Evolutionary conservation across 495 filamentous ascomycete genomes (phyloP).

Genomic region (Penicillium riverlandense): DNA sequence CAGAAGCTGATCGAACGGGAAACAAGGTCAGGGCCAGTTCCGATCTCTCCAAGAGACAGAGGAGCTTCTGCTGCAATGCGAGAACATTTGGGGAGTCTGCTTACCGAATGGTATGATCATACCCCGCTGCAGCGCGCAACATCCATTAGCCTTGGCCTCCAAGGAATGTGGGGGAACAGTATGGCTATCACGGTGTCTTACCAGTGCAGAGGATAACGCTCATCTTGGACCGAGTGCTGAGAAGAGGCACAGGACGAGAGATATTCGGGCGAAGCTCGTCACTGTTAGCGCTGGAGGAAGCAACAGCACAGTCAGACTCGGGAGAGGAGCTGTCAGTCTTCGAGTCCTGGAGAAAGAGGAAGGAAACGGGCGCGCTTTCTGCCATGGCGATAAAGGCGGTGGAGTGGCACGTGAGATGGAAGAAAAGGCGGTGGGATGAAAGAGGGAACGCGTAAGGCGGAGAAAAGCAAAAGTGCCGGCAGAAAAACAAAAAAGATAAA

Average conservation of each 20-base stretch:
- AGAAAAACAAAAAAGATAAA: conserved; percentile 1
- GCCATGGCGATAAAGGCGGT: not conserved
- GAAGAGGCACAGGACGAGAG: not conserved
- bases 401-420: not conserved
- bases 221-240: conserved; percentile 41
- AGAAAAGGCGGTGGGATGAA: not conserved
- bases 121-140: conserved; percentile 61
- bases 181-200: conserved; percentile 31
- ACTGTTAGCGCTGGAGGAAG: not conserved
- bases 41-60: not conserved
- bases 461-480: not conserved
- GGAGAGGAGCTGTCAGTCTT: not conserved
- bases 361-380: not conserved
- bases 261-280: not conserved
- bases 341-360: not conserved
- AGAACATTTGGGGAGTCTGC: conserved; percentile 5
- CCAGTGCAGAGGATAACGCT: conserved; percentile 86
- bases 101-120: conserved; percentile 98
- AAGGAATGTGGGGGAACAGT: conserved; percentile 17
- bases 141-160: conserved; percentile 20
- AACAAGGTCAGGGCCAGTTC: not conserved
- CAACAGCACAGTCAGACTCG: not conserved
- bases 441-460: not conserved
- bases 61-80: not conserved
- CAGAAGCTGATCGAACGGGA: conserved; percentile 61